phyloP scores from a whole-genome alignment of 257 asterid species.

The Nicotiana tabacum region DNA sequence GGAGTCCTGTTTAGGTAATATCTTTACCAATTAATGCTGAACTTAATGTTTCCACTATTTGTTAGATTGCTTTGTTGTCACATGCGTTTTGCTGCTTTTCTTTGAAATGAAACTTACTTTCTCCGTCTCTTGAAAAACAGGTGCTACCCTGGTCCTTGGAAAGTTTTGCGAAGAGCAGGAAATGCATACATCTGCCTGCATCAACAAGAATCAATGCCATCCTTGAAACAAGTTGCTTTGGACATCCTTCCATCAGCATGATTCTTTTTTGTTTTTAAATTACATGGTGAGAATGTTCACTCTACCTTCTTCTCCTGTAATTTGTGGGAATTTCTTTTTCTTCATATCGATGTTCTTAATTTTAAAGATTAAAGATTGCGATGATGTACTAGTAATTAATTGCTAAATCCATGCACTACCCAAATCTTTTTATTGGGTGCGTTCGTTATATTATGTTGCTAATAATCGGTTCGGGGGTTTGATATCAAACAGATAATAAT shows the following conservation, averaged over 20 bases:
- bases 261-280: not conserved
- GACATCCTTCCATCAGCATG: slow-evolving; percentile 73
- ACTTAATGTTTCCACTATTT: not conserved
- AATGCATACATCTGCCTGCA: slow-evolving; percentile 56
- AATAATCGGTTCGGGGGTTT: no score
- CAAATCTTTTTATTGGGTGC: no score
- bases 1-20: slow-evolving; percentile 82
- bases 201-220: slow-evolving; percentile 73
- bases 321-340: not conserved
- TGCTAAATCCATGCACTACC: no score
- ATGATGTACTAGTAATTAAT: no score
- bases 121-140: slow-evolving; percentile 15
- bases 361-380: no score
- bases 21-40: not conserved
- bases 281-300: not conserved
- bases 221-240: slow-evolving; percentile 82
- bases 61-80: not conserved
- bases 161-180: slow-evolving; percentile 57
- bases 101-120: not conserved
- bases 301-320: not conserved
- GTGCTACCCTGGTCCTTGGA: slow-evolving; percentile 89
- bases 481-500: no score
- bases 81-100: not conserved
- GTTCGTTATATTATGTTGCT: no score
- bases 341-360: no score